Conservation (phyloP, 805 yeast genomes). For the Wickerhamomyces chambardii region DNA sequence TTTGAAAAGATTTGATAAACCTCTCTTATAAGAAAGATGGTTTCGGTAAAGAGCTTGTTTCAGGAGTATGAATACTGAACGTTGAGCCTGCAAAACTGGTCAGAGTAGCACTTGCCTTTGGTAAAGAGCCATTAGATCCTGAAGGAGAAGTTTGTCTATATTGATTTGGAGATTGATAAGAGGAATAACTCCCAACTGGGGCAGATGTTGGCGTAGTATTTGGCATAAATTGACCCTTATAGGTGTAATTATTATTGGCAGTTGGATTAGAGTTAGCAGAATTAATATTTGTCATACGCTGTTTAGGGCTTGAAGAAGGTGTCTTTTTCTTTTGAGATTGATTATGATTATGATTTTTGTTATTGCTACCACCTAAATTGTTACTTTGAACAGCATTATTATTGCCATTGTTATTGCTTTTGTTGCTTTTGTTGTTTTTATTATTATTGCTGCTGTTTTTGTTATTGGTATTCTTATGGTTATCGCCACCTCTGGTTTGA, state of each 20-base stretch:
- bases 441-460: neutral
- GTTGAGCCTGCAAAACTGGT: constrained; percentile 6
- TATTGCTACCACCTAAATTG: neutral
- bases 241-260: no score
- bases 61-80: constrained; percentile 4
- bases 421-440: neutral
- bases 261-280: no score
- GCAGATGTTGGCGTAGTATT: no score
- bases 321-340: neutral
- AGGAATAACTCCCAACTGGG: no score
- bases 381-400: no score
- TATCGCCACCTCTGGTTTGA: no score
- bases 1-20: no score
- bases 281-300: no score
- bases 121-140: neutral
- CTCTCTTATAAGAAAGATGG: constrained; percentile 7
- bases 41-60: constrained; percentile 7
- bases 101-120: neutral
- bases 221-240: no score
- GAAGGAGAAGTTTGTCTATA: neutral
- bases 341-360: constrained; percentile 1
- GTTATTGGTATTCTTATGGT: constrained; percentile 1
- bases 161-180: neutral
- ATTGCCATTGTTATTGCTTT: neutral
- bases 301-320: neutral